These are phyloP conservation scores for Copromyces sp. DNA, from an alignment of 495 filamentous ascomycete species.

Conservation along the genomic window DNA sequence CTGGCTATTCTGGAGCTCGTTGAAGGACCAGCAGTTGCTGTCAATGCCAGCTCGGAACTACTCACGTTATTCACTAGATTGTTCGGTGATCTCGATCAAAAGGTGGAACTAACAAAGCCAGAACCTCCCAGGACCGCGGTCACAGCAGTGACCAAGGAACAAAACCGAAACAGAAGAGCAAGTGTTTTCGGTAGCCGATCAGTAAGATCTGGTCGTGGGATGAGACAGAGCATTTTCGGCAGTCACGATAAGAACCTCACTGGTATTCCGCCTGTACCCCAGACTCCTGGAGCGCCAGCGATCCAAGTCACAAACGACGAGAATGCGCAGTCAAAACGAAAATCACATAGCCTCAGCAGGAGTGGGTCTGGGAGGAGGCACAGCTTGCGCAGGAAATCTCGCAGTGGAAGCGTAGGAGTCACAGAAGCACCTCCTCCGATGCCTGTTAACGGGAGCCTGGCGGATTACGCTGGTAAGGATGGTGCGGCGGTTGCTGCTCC, in stretches of 20 bases:
- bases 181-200: constrained; percentile 59
- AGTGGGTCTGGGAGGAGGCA: constrained; percentile 32
- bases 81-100: constrained; percentile 49
- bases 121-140: constrained; percentile 59
- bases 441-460: neutral
- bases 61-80: constrained; percentile 69
- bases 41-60: constrained; percentile 74
- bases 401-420: constrained; percentile 25
- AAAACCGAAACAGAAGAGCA: constrained; percentile 50
- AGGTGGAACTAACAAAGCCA: constrained; percentile 20
- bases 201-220: constrained; percentile 25
- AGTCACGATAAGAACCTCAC: constrained; percentile 19
- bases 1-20: constrained; percentile 71
- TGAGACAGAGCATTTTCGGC: constrained; percentile 20
- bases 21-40: constrained; percentile 71
- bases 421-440: neutral
- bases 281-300: constrained; percentile 24
- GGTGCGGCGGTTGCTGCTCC: neutral
- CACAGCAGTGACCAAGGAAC: constrained; percentile 41
- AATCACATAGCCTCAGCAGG: constrained; percentile 27
- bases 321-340: constrained; percentile 23
- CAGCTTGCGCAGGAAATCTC: constrained; percentile 37
- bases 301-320: constrained; percentile 31
- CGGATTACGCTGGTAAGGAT: neutral
- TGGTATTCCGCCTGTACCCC: constrained; percentile 15